Evolutionary conservation across 140 eudicot genomes (phyloP).

Genomic region (Stevia rebaudiana): DNA sequence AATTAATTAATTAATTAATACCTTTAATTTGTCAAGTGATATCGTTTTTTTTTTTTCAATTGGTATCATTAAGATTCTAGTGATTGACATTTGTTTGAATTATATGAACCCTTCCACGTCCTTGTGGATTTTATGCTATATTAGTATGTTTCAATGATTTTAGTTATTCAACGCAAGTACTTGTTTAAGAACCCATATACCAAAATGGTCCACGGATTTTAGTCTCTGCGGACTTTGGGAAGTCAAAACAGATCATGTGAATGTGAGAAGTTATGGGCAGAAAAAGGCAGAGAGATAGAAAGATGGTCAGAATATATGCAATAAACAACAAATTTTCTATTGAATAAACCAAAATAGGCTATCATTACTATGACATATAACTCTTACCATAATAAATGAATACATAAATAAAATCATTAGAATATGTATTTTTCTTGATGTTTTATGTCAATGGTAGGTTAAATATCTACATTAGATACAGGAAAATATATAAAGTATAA

Average conservation of each 20-base stretch:
- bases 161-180: neutral
- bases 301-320: slow-evolving; percentile 29
- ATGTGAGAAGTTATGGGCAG: slow-evolving; percentile 26
- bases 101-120: neutral
- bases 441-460: no score
- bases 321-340: slow-evolving; percentile 27
- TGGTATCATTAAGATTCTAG: no score
- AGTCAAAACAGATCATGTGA: slow-evolving; percentile 38
- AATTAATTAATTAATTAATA: no score
- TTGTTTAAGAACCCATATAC: slow-evolving; percentile 15
- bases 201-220: slow-evolving; percentile 7
- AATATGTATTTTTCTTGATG: no score
- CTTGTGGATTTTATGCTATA: slow-evolving; percentile 11
- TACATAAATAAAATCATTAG: no score
- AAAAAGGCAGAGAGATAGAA: slow-evolving; percentile 20
- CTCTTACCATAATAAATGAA: neutral
- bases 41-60: no score
- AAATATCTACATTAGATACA: no score
- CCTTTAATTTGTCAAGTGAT: no score
- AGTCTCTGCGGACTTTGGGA: neutral
- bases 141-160: slow-evolving; percentile 10
- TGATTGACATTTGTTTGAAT: neutral
- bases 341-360: slow-evolving; percentile 25
- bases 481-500: no score
- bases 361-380: slow-evolving; percentile 18